phyloP scores from a whole-genome alignment of 1,284 basidiomycete genomes.

The Ceratorhiza oryzae-sativae region DNA sequence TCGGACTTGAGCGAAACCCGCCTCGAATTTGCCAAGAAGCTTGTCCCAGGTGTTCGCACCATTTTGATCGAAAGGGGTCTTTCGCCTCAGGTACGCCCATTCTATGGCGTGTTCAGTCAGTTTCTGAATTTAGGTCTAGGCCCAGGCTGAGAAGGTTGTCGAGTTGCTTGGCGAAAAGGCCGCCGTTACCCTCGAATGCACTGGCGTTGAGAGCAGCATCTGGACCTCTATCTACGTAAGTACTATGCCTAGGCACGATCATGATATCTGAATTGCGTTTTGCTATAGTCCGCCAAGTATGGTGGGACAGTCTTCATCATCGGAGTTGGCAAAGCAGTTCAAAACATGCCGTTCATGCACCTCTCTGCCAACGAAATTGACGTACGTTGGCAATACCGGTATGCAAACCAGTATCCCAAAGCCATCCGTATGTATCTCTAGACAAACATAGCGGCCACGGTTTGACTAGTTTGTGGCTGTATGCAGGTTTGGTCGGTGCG shows the following conservation, averaged over 20 bases:
- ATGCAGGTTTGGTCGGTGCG: constrained; percentile 63
- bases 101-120: not conserved
- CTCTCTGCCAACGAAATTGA: constrained; percentile 59
- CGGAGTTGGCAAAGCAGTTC: constrained; percentile 57
- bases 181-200: constrained; percentile 77
- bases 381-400: constrained; percentile 58
- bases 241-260: constrained; percentile 25
- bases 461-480: not conserved
- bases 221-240: constrained; percentile 78
- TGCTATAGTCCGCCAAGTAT: constrained; percentile 52
- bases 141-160: constrained; percentile 25
- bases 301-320: constrained; percentile 60
- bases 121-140: not conserved
- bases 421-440: constrained; percentile 63
- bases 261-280: not conserved
- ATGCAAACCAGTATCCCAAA: constrained; percentile 68
- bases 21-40: constrained; percentile 58
- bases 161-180: constrained; percentile 29
- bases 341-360: constrained; percentile 55
- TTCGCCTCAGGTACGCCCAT: constrained; percentile 48
- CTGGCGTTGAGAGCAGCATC: constrained; percentile 87
- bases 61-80: constrained; percentile 49
- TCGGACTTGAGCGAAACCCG: constrained; percentile 59
- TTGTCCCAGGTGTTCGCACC: constrained; percentile 56
- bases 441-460: not conserved